Base-by-base conservation (phyloP, 306 rosid species). In the Begonia fuchsioides region DNA sequence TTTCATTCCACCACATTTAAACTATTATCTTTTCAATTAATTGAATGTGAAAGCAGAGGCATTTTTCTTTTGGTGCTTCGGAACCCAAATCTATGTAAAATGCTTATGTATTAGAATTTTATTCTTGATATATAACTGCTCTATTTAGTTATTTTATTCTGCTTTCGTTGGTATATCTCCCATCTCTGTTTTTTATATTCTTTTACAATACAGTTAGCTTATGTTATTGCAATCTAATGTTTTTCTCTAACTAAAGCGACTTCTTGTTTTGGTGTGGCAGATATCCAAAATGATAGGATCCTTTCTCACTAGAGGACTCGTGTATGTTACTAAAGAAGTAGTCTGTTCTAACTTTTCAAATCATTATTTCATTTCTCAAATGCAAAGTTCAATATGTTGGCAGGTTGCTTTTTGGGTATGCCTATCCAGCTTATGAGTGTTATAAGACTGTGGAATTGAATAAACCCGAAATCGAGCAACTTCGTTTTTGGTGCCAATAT, bases 401-500 rank as follows among this genome's bases (percentile, higher is more conserved):
- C 81, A 83, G 96, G 57, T 71, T 87, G 96, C 62, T 68, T 68
- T 71, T 87, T 68, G 94, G 93, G 13, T 88, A 83, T 80, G 95
- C 88, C 18, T 88, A 78, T 65, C 96, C 94, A 47, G 96, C 94
- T 46, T 88, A 88, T 40, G 94, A 83, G 74, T 88, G 94, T 70
- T 88, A 76, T 64, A 88, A 88, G 66, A 69, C 83, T 13, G 93
- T 83, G 11, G 95, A 88, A 58, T 76, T 58, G 70, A 83, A 79
- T 65, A 71, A 59, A 66, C 86, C 96, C 2, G 88, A 83, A 68
- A 83, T 88, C 26, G 86, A 83, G 52, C 80, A 78, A 16, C 94
- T 88, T 59, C 86, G 71, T 61, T 88, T 80, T 62, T 88, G 94
- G 96, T 88, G 96, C 74, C 88, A 88, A 59, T 88, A 88, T 49